Evolutionary conservation across 2,329 filamentous ascomycete species (phyloP).

Genomic region (Cercospora beticola): DNA sequence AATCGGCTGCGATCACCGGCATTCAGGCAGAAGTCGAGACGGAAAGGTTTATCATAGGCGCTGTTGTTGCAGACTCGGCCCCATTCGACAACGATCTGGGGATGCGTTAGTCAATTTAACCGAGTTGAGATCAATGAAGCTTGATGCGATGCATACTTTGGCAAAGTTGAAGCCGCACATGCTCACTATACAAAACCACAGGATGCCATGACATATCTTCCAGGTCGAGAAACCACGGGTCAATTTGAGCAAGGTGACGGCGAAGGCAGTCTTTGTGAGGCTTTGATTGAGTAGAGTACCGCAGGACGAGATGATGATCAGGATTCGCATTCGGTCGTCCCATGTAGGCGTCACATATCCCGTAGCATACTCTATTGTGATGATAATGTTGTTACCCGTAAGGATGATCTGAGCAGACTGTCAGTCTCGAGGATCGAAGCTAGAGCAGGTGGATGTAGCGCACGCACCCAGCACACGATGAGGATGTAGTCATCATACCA

Average conservation of each 20-base stretch:
- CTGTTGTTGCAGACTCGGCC: slow-evolving; percentile 47
- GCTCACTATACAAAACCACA: slow-evolving; percentile 52
- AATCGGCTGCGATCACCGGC: slow-evolving; percentile 44
- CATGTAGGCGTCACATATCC: slow-evolving; percentile 51
- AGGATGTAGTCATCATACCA: slow-evolving; percentile 46
- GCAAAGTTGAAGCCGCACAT: slow-evolving; percentile 53
- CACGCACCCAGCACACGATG: slow-evolving; percentile 39
- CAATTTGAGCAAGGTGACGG: slow-evolving; percentile 44
- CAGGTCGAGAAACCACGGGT: slow-evolving; percentile 40
- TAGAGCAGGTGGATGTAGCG: background rate
- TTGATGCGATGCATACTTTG: slow-evolving; percentile 37
- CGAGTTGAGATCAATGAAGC: background rate
- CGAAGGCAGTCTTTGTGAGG: slow-evolving; percentile 42
- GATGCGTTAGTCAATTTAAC: slow-evolving; percentile 1
- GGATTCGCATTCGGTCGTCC: slow-evolving; percentile 55
- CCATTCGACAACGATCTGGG: slow-evolving; percentile 49
- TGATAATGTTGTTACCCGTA: slow-evolving; percentile 49
- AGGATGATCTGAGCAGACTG: slow-evolving; percentile 41
- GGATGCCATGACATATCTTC: slow-evolving; percentile 31
- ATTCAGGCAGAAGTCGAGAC: slow-evolving; percentile 49
- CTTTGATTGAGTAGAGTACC: slow-evolving; percentile 42
- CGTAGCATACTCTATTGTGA: slow-evolving; percentile 50
- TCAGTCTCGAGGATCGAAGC: slow-evolving; percentile 6
- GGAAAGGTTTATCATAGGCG: slow-evolving; percentile 50
- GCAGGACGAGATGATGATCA: slow-evolving; percentile 49